A percentile compares a stretch with the other conserved stretches of the same genome.
phyloP scores from a whole-genome alignment of 192 early-diverging fungal species.

The Entomortierella lignicola region DNA sequence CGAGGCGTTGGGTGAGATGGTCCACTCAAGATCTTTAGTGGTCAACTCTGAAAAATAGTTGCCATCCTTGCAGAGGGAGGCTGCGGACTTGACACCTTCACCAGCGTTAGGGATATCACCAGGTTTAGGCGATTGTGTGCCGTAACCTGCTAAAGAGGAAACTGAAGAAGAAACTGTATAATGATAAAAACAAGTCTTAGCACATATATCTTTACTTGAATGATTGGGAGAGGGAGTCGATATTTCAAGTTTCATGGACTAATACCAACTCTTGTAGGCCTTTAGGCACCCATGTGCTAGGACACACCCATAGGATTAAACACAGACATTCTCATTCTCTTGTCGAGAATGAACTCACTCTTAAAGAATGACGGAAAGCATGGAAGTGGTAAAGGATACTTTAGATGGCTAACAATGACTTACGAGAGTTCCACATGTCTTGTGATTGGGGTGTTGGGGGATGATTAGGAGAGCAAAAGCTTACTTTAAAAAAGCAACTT shows the following conservation, averaged over 20 bases:
- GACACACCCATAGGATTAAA: too few species aligned
- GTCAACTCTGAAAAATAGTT: conserved; percentile 61
- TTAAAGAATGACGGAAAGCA: too few species aligned
- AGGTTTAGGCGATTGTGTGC: conserved; percentile 27
- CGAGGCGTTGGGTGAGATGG: conserved; percentile 73
- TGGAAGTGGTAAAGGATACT: too few species aligned
- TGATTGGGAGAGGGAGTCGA: background rate
- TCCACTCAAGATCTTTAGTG: conserved; percentile 77
- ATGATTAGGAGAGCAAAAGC: too few species aligned
- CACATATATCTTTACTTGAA: too few species aligned
- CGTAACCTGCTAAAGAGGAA: conserved; percentile 35
- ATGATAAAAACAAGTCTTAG: background rate
- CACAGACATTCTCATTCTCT: too few species aligned
- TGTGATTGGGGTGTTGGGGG: background rate
- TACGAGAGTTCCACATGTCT: conserved; percentile 50
- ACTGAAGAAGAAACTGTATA: conserved; percentile 24
- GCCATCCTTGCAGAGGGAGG: conserved; percentile 50
- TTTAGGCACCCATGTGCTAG: too few species aligned
- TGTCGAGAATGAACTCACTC: too few species aligned
- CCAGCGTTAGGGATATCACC: conserved; percentile 50
- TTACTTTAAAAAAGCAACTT: too few species aligned
- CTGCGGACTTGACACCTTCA: conserved; percentile 50
- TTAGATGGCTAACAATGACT: conserved; percentile 2
- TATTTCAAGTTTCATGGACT: too few species aligned
- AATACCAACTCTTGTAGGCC: too few species aligned